These are phyloP conservation scores for Rosa rugosa DNA, from an alignment of 306 rosid genomes.

Conservation along the genomic window DNA sequence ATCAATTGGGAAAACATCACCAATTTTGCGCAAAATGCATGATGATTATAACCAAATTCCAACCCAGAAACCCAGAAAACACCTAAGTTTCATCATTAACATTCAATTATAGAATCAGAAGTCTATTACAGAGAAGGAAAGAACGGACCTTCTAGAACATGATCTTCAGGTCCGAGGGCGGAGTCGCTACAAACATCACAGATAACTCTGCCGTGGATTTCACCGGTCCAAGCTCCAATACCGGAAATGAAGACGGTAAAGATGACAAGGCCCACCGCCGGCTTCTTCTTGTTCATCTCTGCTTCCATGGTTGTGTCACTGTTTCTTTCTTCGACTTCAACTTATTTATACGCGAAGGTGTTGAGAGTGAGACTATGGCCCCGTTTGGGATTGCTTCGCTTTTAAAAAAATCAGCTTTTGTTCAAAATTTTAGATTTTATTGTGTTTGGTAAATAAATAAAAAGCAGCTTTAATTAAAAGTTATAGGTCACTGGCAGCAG, in stretches of 20 bases:
- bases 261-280: slow-evolving; percentile 37
- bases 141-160: slow-evolving; percentile 73
- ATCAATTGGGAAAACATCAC: slow-evolving; percentile 6
- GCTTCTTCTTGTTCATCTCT: slow-evolving; percentile 27
- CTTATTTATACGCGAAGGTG: not conserved
- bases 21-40: not conserved
- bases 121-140: not conserved
- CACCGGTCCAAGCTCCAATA: slow-evolving; percentile 88
- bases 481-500: too few species aligned
- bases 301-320: slow-evolving; percentile 42
- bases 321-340: not conserved
- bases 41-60: not conserved
- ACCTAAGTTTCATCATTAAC: not conserved
- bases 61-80: not conserved
- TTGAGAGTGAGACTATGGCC: too few species aligned
- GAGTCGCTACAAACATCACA: slow-evolving; percentile 94
- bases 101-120: not conserved
- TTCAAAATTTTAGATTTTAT: too few species aligned
- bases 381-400: too few species aligned
- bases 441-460: too few species aligned
- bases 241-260: slow-evolving; percentile 32
- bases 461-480: too few species aligned
- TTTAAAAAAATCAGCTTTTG: too few species aligned
- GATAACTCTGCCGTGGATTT: slow-evolving; percentile 90
- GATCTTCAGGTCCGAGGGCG: slow-evolving; percentile 87